Conservation (phyloP, 306 rosid species). For the Hippophae tibetana region DNA sequence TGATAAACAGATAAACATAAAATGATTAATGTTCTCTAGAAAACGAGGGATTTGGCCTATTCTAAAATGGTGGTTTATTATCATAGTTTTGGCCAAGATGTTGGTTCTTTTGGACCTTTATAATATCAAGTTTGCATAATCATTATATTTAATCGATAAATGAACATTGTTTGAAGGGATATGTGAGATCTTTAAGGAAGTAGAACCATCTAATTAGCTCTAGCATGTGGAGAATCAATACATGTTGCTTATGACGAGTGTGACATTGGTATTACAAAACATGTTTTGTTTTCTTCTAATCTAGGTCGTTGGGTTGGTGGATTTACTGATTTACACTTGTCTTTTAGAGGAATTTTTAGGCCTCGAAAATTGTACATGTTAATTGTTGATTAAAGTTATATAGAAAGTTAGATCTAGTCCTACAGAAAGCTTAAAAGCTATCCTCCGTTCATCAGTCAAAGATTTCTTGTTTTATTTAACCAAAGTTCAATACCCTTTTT, state of each 20-base stretch:
- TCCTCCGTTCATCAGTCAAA: conserved; percentile 7
- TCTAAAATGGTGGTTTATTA: not conserved
- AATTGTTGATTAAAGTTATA: conserved; percentile 2
- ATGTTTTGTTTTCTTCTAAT: conserved; percentile 5
- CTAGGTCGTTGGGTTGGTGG: conserved; percentile 11
- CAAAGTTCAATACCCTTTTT: conserved; percentile 20
- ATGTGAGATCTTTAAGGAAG: conserved; percentile 2
- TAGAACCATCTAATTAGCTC: not conserved
- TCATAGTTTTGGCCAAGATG: not conserved
- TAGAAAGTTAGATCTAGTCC: conserved; percentile 16
- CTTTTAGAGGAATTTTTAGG: conserved; percentile 19
- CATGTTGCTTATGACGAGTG: not conserved
- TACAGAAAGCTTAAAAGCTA: conserved; percentile 19
- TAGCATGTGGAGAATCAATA: not conserved
- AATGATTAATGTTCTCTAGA: not conserved
- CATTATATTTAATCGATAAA: not conserved
- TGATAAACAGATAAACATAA: too few relatives aligned
- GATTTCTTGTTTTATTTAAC: conserved; percentile 23
- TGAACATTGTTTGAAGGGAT: not conserved
- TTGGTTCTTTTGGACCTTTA: not conserved
- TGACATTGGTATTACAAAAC: not conserved
- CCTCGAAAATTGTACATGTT: not conserved
- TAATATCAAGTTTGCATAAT: not conserved
- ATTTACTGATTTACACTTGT: conserved; percentile 2
- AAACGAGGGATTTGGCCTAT: conserved; percentile 1